A percentile compares a stretch with the other conserved stretches of the same genome.
Evolutionary conservation across 2,329 filamentous ascomycete genomes (phyloP).

Genomic region (Hypoxylon sp.): DNA sequence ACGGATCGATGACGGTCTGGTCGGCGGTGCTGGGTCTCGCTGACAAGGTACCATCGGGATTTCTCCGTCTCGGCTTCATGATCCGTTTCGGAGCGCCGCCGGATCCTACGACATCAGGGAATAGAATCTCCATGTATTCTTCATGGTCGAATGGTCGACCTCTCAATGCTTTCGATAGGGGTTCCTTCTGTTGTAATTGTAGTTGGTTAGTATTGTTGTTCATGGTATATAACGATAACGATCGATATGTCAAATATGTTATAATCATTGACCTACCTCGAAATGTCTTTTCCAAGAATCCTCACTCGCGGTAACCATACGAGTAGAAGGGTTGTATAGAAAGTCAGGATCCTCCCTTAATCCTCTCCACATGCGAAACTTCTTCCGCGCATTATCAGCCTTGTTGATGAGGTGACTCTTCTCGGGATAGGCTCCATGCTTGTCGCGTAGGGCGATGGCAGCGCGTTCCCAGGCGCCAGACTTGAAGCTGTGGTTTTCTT

Average conservation of each 20-base stretch:
- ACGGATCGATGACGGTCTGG: conserved; percentile 50
- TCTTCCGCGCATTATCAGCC: conserved; percentile 69
- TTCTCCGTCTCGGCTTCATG: conserved; percentile 62
- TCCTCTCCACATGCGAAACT: conserved; percentile 68
- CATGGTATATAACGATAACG: too few relatives aligned
- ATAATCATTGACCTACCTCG: conserved; percentile 54
- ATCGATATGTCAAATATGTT: neutral
- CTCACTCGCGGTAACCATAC: conserved; percentile 63
- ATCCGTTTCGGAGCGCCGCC: conserved; percentile 67
- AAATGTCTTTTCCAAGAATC: conserved; percentile 66
- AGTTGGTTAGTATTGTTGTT: too few relatives aligned
- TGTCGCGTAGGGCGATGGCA: conserved; percentile 61
- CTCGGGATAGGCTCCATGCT: conserved; percentile 64
- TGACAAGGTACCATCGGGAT: conserved; percentile 54
- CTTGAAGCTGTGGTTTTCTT: conserved; percentile 68
- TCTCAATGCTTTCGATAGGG: conserved; percentile 64
- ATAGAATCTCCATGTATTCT: conserved; percentile 67
- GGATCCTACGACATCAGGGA: conserved; percentile 67
- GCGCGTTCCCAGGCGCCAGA: conserved; percentile 68
- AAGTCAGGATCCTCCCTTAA: conserved; percentile 66
- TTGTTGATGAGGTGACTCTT: conserved; percentile 71
- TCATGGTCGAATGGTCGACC: conserved; percentile 68
- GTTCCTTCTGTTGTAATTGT: conserved; percentile 57
- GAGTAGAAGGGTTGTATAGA: conserved; percentile 59
- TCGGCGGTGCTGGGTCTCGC: conserved; percentile 59